Conservation (phyloP, 2,329 filamentous ascomycete species). For the Thielaviopsis euricoi region DNA sequence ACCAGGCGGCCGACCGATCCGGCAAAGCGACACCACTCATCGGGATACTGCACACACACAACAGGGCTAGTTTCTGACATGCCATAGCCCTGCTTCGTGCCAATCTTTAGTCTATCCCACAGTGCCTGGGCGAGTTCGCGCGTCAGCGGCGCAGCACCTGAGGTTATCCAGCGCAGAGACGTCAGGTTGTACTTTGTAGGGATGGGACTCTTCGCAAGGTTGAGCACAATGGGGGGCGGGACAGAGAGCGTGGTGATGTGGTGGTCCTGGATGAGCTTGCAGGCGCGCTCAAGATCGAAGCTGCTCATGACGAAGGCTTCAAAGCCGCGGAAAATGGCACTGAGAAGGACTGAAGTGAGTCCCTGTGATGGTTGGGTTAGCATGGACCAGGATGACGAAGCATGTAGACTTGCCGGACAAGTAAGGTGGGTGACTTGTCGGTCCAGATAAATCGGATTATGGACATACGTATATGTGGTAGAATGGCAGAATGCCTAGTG, state of each 20-base stretch:
- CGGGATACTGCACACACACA: conserved; percentile 56
- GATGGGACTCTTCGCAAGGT: conserved; percentile 61
- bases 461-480: conserved; percentile 74
- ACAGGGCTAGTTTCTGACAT: conserved; percentile 74
- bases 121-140: conserved; percentile 62
- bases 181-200: conserved; percentile 70
- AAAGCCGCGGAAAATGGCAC: conserved; percentile 39
- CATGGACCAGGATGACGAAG: too few relatives aligned
- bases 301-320: conserved; percentile 54
- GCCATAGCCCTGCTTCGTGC: conserved; percentile 86
- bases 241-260: conserved; percentile 65
- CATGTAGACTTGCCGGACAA: too few relatives aligned
- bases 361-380: conserved; percentile 16
- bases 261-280: conserved; percentile 57
- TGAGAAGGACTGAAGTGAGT: conserved; percentile 18
- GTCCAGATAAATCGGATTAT: not conserved
- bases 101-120: conserved; percentile 55
- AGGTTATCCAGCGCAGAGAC: conserved; percentile 68
- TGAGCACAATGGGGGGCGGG: conserved; percentile 69
- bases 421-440: too few relatives aligned
- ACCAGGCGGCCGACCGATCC: conserved; percentile 65
- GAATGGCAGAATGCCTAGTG: conserved; percentile 71
- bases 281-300: conserved; percentile 71
- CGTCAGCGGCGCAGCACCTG: conserved; percentile 72
- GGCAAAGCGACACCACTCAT: conserved; percentile 59